phyloP scores from a whole-genome alignment of 495 filamentous ascomycete genomes.

The Podospora pseudoanserina region DNA sequence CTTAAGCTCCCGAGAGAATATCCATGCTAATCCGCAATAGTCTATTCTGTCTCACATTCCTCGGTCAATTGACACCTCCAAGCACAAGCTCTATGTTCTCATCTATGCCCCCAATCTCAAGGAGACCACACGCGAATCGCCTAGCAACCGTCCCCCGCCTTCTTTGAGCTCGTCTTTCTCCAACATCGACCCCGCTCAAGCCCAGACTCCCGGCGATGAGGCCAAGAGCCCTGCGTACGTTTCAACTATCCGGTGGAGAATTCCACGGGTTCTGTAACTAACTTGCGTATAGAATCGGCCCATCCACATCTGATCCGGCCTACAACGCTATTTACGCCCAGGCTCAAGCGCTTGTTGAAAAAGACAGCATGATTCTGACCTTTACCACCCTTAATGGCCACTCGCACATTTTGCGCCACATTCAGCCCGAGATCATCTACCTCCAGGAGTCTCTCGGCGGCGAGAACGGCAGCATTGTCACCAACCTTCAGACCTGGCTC shows the following conservation, averaged over 20 bases:
- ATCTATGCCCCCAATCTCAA: constrained; percentile 83
- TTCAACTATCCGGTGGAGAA: constrained; percentile 21
- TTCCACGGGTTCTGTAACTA: constrained; percentile 13
- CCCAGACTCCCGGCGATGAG: constrained; percentile 63
- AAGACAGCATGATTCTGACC: constrained; percentile 78
- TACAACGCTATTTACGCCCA: constrained; percentile 76
- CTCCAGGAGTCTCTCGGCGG: constrained; percentile 76
- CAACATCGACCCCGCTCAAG: constrained; percentile 75
- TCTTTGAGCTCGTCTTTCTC: constrained; percentile 85
- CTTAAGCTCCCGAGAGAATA: neutral
- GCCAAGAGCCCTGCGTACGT: constrained; percentile 52
- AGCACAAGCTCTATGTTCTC: constrained; percentile 72
- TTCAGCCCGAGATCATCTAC: constrained; percentile 79
- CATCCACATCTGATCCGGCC: constrained; percentile 45
- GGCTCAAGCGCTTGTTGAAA: constrained; percentile 71
- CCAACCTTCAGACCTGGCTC: constrained; percentile 77
- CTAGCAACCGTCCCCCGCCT: constrained; percentile 47
- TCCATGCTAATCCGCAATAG: constrained; percentile 43
- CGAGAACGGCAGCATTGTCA: constrained; percentile 62
- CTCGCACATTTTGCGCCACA: constrained; percentile 76
- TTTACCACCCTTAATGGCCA: constrained; percentile 76
- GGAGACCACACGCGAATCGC: constrained; percentile 52
- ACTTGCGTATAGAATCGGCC: constrained; percentile 27
- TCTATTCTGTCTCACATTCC: constrained; percentile 88
- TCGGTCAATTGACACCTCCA: constrained; percentile 62